phyloP scores from a whole-genome alignment of 495 filamentous ascomycete species.

The Penicillium roqueforti region DNA sequence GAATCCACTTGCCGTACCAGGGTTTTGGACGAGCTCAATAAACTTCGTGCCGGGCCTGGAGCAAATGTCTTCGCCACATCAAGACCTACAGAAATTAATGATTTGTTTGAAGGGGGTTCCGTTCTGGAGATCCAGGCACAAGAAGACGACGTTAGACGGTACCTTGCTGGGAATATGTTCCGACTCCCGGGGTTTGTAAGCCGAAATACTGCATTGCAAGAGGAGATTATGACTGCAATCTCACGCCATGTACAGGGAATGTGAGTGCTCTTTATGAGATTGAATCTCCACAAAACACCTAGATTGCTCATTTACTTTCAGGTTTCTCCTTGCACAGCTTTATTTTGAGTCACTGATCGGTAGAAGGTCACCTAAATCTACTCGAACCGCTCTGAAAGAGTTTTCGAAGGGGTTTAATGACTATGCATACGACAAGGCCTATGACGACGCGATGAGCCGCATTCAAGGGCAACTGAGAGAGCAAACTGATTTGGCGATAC shows the following conservation, averaged over 20 bases:
- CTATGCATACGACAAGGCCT: conserved; percentile 26
- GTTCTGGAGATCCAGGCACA: conserved; percentile 25
- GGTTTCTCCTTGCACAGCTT: conserved; percentile 1
- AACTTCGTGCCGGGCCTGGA: not conserved
- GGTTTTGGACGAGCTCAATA: not conserved
- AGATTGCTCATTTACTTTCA: not conserved
- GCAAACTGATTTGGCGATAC: conserved; percentile 28
- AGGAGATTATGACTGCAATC: conserved; percentile 28
- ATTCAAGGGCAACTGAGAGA: conserved; percentile 35
- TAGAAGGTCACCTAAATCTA: conserved; percentile 27
- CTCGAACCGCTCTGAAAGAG: conserved; percentile 30
- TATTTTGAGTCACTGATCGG: conserved; percentile 37
- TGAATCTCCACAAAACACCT: not conserved
- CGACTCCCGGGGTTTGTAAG: conserved; percentile 12
- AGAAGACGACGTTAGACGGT: conserved; percentile 27
- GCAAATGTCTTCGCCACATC: not conserved
- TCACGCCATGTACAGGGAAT: not conserved
- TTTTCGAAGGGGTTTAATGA: conserved; percentile 20
- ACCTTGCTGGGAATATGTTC: conserved; percentile 18
- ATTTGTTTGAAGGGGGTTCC: not conserved
- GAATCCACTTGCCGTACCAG: not conserved
- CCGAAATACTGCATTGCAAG: not conserved
- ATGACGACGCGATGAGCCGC: conserved; percentile 40
- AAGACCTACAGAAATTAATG: not conserved
- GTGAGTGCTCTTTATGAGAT: not conserved